Evolutionary conservation across 805 yeast species (phyloP), one percentile per base, ranked within the genome.

Genomic region (Candida schatavii): DNA sequence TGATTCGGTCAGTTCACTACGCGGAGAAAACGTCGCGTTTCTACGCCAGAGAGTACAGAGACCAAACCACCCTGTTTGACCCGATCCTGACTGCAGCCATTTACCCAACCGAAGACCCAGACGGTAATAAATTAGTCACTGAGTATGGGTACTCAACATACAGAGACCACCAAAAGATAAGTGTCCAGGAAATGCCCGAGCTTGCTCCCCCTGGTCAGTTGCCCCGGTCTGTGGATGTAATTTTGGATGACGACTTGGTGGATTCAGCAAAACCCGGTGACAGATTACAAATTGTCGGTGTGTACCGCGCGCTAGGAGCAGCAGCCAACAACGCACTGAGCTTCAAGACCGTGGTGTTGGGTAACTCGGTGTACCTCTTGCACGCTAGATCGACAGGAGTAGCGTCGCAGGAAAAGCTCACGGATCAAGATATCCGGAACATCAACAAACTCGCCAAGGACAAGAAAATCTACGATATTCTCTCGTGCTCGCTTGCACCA

Each of bases 161-260:
- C 61, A 75, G 91, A 53, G 99, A 93, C 64, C 97, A 91, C 61
- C 99, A 93, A 66, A 85, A 88, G 30, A 77, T 93, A 28, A 80
- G 97, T 0, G 84, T 93, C 28, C 99, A 93, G 63, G 99, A 93
- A 68, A 87, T 93, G 88, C 98, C 99, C 1, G 98, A 93, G 67
- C 75, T 83, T 48, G 97, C 98, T 1, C 99, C 98, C 13, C 95
- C 98, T 0, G 99, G 99, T 43, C 98, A 91, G 66, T 73, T 93
- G 48, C 99, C 99, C 27, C 75, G 98, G 55, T 83, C 96, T 2
- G 77, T 93, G 27, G 99, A 93, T 57, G 85, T 91, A 19, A 79
- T 91, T n/a, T 68, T 93, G 54, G 97, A 91, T 61, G 97, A 90
- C 56, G 99, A 93, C 59, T 73, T 93, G 48, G 98, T 93, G 2